These are phyloP conservation scores for Orbilia quercus DNA, from an alignment of 2,329 filamentous ascomycete genomes.

Conservation along the genomic window DNA sequence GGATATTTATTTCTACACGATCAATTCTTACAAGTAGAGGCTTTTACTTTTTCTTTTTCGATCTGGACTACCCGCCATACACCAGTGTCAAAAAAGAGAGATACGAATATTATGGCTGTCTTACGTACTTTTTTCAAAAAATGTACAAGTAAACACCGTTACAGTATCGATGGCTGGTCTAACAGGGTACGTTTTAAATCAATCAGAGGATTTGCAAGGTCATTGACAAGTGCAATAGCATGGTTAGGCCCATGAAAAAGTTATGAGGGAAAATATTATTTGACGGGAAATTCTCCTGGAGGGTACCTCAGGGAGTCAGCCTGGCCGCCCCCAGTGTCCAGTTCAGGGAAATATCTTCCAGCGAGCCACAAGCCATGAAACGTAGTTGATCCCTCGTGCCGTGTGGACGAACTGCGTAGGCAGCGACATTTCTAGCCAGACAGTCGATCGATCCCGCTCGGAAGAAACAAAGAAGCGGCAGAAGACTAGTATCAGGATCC, in stretches of 20 bases:
- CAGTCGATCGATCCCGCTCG: conserved; percentile 38
- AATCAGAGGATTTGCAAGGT: conserved; percentile 10
- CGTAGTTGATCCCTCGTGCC: conserved; percentile 48
- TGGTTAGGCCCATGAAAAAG: conserved; percentile 3
- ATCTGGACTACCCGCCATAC: conserved; percentile 11
- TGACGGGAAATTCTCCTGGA: neutral
- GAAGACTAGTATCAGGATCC: conserved; percentile 13
- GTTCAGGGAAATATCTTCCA: conserved; percentile 30
- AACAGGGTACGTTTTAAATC: conserved; percentile 23
- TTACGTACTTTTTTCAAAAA: conserved; percentile 24
- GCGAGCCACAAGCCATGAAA: conserved; percentile 24
- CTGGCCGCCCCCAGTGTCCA: conserved; percentile 7
- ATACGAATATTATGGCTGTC: conserved; percentile 5
- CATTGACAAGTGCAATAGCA: conserved; percentile 6
- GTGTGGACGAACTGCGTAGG: conserved; percentile 33
- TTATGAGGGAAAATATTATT: neutral
- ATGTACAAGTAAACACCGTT: neutral
- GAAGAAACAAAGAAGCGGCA: conserved; percentile 52
- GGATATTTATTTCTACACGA: conserved; percentile 4
- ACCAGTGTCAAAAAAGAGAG: conserved; percentile 16
- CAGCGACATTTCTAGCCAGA: conserved; percentile 32
- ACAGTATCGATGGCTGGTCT: conserved; percentile 25
- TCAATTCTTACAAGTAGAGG: conserved; percentile 1
- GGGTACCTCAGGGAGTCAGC: conserved; percentile 7
- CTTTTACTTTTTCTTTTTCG: conserved; percentile 5